Base-by-base conservation (phyloP, 148 eudicot genomes). In the Cornus suecica region DNA sequence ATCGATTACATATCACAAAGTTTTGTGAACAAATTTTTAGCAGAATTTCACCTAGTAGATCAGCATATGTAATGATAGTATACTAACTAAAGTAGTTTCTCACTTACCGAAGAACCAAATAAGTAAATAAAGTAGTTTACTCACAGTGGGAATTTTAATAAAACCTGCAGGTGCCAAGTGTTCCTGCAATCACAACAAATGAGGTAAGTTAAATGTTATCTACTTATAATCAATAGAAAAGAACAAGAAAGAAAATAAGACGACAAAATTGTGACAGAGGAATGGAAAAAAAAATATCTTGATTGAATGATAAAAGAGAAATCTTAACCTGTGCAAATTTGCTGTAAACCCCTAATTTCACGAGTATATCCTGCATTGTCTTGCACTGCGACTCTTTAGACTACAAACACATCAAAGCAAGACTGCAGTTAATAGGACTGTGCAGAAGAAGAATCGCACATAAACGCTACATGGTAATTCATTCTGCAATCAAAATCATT, bases 151-250 rank as follows among this genome's bases (percentile, higher is more conserved):
- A 31, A 83, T 78, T 76, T 83, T 86, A 70, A 83, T 56, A 58
- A 78, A 86, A 75, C 61, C 48, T 60, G 88, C 84, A 9, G 88
- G 88, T 45, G 88, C 88, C 69, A 86, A 72, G 78, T 83, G 88
- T 75, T 73, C 60, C 88, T 86, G 88, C 77, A 83, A 70, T 32
- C 58, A 71, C 74, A 13, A 18, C n/a, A 32, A 56, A 23, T 58
- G 63, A 30, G 34, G 69, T 11, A 24, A 37, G 2, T 37, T 26
- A 60, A 34, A 56, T 31, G 20, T 23, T n/a, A 13, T 37, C 16
- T 32, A n/a, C 6, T 18, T 2, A 10, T 10, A 63, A 8, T 0
- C 41, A 32, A 27, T 22, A 74, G 16, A 15, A 32, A 1, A 61
- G 2, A 20, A 10, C 42, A 32, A 13, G 23, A 54, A 2, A n/a